Evolutionary conservation across 2,329 filamentous ascomycete genomes (phyloP), one percentile per base, ranked within the genome.

Genomic region (Xylariaceae sp.): DNA sequence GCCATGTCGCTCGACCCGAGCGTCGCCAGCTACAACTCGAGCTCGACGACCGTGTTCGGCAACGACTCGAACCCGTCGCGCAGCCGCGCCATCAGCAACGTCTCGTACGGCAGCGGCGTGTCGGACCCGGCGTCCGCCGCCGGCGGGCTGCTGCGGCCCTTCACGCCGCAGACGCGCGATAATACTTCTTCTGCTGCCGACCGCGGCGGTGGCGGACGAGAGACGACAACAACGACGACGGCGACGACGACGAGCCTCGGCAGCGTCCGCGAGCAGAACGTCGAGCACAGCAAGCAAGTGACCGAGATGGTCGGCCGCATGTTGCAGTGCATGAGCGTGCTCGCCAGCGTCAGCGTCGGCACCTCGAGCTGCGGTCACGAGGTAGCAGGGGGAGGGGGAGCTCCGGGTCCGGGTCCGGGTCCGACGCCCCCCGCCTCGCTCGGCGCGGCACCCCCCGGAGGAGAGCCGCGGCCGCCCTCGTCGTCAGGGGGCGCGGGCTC

Each of bases 281-380:
- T 76, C 11, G 75, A 80, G 55, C 75, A 83, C 50, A 81, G 77
- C 31, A 75, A 86, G 54, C 78, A 92, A 52, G 78, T 96, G 34
- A 94, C 92, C 1, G 89, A 96, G 47, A 94, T 90, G 47, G 89
- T 95, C 1, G 92, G 88, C 0, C 72, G 90, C 32, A 94, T 98
- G 86, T 67, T 98, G 43, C 92, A 98, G 64, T 98, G 92, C 58
- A 82, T 96, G 59, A 90, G 83, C 55, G 88, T 98, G 6, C 68
- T 98, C 15, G 84, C 86, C 3, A 80, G 80, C 41, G 75, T 94
- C 10, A 81, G 67, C 14, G 43, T 42, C 6, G 37, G 72, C 1
- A 75, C 74, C 8, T 86, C 90, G 26, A 45, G 45, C 32, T 27
- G 52, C 80, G 58, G 83, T 96, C 51, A 82, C 90, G 42, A 75